A percentile compares a stretch with the other conserved stretches of the same genome.
phyloP scores from a whole-genome alignment of 1,284 basidiomycete species.

The Sparassis latifolia region DNA sequence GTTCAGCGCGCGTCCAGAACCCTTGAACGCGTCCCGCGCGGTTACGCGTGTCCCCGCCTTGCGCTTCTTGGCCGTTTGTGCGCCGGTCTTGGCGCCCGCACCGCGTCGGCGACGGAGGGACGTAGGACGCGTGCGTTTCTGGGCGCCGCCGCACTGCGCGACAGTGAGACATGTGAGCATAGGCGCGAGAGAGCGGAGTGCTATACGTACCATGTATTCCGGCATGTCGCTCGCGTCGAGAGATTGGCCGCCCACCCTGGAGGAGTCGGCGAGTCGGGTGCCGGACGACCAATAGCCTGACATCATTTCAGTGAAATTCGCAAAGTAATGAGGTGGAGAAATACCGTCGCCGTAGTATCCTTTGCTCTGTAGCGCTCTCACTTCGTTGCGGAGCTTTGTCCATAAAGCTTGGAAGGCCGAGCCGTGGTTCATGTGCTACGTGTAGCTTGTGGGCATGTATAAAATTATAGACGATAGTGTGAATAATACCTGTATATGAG shows the following conservation, averaged over 20 bases:
- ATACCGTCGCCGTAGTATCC: slow-evolving; percentile 78
- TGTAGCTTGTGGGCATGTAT: neutral
- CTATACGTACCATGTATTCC: slow-evolving; percentile 57
- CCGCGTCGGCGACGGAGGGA: slow-evolving; percentile 32
- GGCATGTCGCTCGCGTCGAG: slow-evolving; percentile 53
- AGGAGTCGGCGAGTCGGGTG: slow-evolving; percentile 57
- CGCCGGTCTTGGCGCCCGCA: slow-evolving; percentile 49
- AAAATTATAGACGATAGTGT: neutral
- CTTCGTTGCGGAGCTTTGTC: slow-evolving; percentile 56
- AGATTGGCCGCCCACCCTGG: slow-evolving; percentile 42
- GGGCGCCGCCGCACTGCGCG: slow-evolving; percentile 73
- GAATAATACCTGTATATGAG: slow-evolving; percentile 62
- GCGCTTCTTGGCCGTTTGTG: slow-evolving; percentile 55
- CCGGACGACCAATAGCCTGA: slow-evolving; percentile 79
- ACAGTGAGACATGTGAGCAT: slow-evolving; percentile 1
- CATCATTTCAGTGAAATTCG: neutral
- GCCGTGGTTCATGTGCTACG: slow-evolving; percentile 74
- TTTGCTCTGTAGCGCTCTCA: slow-evolving; percentile 56
- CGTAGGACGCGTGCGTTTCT: slow-evolving; percentile 49
- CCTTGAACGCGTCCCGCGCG: slow-evolving; percentile 49
- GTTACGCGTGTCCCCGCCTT: slow-evolving; percentile 66
- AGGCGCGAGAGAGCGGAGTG: slow-evolving; percentile 1
- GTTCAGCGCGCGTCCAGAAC: slow-evolving; percentile 48
- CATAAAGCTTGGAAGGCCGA: slow-evolving; percentile 68
- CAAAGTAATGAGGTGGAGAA: too few species aligned